Evolutionary conservation across 495 filamentous ascomycete species (phyloP).

Genomic region (Parathielavia hyrcaniae): DNA sequence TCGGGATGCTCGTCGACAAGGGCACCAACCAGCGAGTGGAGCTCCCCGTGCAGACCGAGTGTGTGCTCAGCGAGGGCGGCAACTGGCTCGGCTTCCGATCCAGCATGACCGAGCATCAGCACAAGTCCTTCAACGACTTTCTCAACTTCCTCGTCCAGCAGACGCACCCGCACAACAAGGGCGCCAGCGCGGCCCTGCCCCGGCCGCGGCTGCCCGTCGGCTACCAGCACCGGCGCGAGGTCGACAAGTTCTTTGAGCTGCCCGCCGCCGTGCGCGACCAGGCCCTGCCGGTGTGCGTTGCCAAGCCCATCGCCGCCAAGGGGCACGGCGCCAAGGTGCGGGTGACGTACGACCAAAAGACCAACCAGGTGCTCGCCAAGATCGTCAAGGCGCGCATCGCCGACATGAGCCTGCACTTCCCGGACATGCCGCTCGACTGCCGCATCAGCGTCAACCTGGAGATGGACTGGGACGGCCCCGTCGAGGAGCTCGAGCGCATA

Average conservation of each 20-base stretch:
- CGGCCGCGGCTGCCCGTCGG: constrained; percentile 57
- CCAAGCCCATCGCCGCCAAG: constrained; percentile 45
- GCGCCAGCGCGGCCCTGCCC: constrained; percentile 17
- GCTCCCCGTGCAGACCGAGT: constrained; percentile 60
- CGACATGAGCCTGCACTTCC: constrained; percentile 74
- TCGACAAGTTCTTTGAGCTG: constrained; percentile 76
- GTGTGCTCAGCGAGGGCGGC: constrained; percentile 51
- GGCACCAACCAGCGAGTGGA: constrained; percentile 58
- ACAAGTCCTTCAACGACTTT: constrained; percentile 68
- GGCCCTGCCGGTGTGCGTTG: constrained; percentile 41
- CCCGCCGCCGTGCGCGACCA: constrained; percentile 45
- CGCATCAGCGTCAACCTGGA: constrained; percentile 86
- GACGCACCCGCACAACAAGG: constrained; percentile 45
- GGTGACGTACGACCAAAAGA: constrained; percentile 69
- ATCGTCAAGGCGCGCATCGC: constrained; percentile 86
- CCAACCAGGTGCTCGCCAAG: constrained; percentile 63
- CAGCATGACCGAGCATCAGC: constrained; percentile 77
- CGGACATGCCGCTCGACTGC: constrained; percentile 67
- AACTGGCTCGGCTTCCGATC: constrained; percentile 60
- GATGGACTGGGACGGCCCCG: constrained; percentile 71
- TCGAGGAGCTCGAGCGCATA: constrained; percentile 47
- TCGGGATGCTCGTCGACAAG: constrained; percentile 72
- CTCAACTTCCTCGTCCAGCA: constrained; percentile 63
- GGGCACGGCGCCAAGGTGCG: constrained; percentile 62
- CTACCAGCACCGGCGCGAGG: constrained; percentile 74